Evolutionary conservation across 768 basidiomycete species (phyloP), one percentile per base, ranked within the genome.

Genomic region (Agrocybe pediades): DNA sequence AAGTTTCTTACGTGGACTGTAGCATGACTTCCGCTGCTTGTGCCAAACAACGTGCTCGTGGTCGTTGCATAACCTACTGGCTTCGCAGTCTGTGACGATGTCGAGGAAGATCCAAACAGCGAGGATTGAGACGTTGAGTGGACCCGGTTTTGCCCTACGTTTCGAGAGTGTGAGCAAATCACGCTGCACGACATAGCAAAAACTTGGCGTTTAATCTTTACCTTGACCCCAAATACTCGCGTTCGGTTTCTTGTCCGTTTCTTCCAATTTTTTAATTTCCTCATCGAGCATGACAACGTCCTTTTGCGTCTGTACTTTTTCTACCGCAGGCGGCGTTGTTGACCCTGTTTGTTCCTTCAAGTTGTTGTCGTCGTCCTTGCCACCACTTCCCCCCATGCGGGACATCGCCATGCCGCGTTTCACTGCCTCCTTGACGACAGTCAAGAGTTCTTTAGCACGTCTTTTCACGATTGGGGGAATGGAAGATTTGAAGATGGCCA

Each of bases 401-500:
- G 46, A 39, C 29, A 51, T 43, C 19, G 53, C 57, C 46, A 71
- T 46, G 30, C 70, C 69, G 36, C 58, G 61, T 59, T 73, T 74
- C 17, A 84, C 66, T 9, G 80, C 77, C 9, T 72, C 74, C 47
- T 75, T 77, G 23, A 95, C 80, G n/a, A 82, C 76, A 33, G 80
- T 79, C 30, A 87, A 68, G 36, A 92, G 70, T 62, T 91, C 90
- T 56, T 79, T 82, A 7, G 81, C 80, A 23, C 84, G 75, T 46
- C 76, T 74, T 54, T 83, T 80, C 17, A 92, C 72, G 2, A 90
- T 72, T n/a, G 83, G 78, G 11, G 88, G 86, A 3, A 86, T 74
- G 1, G 58, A 56, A 3, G 77, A 75, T 51, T 73, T 76, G 62
- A 92, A 86, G 23, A 80, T 61, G n/a, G 77, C 72, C 45, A 90